Evolutionary conservation across 257 asterid genomes (phyloP), one percentile per base, ranked within the genome.

Genomic region (Nicotiana noctiflora): DNA sequence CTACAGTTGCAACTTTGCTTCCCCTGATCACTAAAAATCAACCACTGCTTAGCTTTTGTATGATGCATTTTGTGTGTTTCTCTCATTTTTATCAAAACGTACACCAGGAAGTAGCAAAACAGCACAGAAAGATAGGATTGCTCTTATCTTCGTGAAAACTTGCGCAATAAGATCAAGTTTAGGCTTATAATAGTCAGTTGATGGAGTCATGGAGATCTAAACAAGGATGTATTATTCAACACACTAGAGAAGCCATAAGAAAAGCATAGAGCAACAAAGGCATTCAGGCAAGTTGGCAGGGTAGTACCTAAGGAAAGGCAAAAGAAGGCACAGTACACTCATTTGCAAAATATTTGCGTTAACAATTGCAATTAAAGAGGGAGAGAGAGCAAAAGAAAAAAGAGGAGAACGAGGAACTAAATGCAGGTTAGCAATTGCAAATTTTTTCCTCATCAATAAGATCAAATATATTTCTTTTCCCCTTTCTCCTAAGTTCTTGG

Each of bases 121-220:
- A 37, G 44, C 44, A 37, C 44, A 37, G 8, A 37, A 37, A 37
- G 44, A 37, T 6, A 6, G 44, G 68, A 4, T 57, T 61, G 61
- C 74, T 37, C 34, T 52, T 62, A 93, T 86, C 93, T 85, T 68
- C 90, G 87, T 27, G 90, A 88, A 80, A 93, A 83, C 88, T 93
- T 95, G 86, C 96, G 79, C 90, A 77, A 86, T 82, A 94, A 77
- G n/a, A n/a, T n/a, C 76, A 44, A 18, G 77, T 70, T 40, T 44
- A 12, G 57, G 34, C 2, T 21, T 17, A 19, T 19, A 11, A 70
- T 12, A 18, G 77, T 19, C 53, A 44, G 77, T 70, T 70, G 57
- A 11, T 12, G 32, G 51, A 27, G 29, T 1, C 29, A 18, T 9
- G 75, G 18, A 37, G 57, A 68, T 40, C 34, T 12, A 27, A 7